Evolutionary conservation across 2,329 filamentous ascomycete species (phyloP).

Genomic region (Graphium sp.): DNA sequence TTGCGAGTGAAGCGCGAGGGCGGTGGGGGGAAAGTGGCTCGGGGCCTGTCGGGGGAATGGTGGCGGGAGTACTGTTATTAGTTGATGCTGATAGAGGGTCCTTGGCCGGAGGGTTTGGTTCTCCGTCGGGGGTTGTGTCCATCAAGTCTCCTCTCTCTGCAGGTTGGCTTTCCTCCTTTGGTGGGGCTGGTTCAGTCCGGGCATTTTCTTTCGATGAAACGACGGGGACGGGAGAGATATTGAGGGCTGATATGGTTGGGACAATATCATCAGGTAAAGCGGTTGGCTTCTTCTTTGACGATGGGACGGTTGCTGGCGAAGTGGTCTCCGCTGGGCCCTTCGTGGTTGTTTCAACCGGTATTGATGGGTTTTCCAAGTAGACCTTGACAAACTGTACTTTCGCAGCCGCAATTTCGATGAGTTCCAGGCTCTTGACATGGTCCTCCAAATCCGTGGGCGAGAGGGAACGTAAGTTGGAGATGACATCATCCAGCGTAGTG

Average conservation of each 20-base stretch:
- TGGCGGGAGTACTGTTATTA: neutral
- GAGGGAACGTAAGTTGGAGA: conserved; percentile 43
- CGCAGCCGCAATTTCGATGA: conserved; percentile 41
- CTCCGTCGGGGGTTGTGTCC: too few relatives aligned
- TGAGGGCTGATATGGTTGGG: too few relatives aligned
- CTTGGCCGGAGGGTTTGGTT: conserved; percentile 1
- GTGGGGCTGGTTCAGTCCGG: too few relatives aligned
- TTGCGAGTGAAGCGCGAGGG: conserved; percentile 49
- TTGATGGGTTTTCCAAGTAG: conserved; percentile 39
- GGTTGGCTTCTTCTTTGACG: neutral
- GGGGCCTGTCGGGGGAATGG: neutral
- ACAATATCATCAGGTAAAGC: neutral
- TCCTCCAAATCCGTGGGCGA: conserved; percentile 32
- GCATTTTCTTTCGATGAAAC: too few relatives aligned
- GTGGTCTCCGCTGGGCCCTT: neutral
- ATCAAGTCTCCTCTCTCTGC: too few relatives aligned
- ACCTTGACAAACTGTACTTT: conserved; percentile 49
- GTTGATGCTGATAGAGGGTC: neutral
- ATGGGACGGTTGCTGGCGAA: neutral
- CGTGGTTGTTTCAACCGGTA: conserved; percentile 31
- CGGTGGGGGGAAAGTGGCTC: conserved; percentile 21
- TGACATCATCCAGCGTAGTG: conserved; percentile 48
- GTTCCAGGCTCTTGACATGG: conserved; percentile 29
- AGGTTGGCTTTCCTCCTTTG: too few relatives aligned
- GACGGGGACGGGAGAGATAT: too few relatives aligned